Percentiles rank a stretch among this genome's conserved stretches.
phyloP scores from a whole-genome alignment of 495 filamentous ascomycete species.

The Trichoderma asperelloides region DNA sequence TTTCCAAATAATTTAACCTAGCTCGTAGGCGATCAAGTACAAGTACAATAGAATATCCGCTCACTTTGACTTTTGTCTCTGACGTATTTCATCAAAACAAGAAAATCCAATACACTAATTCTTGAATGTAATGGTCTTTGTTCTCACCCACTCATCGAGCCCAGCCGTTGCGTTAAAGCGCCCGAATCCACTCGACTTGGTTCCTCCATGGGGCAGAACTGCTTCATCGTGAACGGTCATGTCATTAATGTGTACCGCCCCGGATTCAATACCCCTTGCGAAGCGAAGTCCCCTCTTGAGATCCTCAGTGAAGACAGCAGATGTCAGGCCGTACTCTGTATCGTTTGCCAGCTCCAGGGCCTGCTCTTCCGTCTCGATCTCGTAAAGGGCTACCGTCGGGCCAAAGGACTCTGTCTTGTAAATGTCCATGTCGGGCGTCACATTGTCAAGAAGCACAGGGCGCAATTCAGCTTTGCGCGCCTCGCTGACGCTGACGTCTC shows the following conservation, averaged over 20 bases:
- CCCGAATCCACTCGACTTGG: slow-evolving; percentile 78
- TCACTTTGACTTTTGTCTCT: neutral
- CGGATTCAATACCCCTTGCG: slow-evolving; percentile 66
- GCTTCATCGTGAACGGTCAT: slow-evolving; percentile 82
- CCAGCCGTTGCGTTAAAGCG: slow-evolving; percentile 43
- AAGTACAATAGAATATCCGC: neutral
- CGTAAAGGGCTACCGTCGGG: slow-evolving; percentile 56
- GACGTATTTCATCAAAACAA: too few relatives aligned
- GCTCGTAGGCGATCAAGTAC: too few relatives aligned
- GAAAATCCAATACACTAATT: slow-evolving; percentile 19
- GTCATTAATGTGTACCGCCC: slow-evolving; percentile 81
- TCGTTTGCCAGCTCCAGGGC: slow-evolving; percentile 71
- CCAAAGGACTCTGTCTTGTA: slow-evolving; percentile 79
- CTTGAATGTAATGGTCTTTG: slow-evolving; percentile 74
- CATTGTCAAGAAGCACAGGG: slow-evolving; percentile 59
- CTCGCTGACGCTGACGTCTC: slow-evolving; percentile 41
- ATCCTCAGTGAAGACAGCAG: slow-evolving; percentile 82
- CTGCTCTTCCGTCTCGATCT: slow-evolving; percentile 54
- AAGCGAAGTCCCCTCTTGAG: slow-evolving; percentile 65
- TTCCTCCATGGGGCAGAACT: slow-evolving; percentile 71
- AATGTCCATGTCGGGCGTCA: slow-evolving; percentile 76
- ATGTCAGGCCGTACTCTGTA: slow-evolving; percentile 71
- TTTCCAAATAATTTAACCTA: too few relatives aligned
- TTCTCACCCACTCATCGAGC: slow-evolving; percentile 68
- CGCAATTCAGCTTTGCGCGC: slow-evolving; percentile 48